phyloP scores from a whole-genome alignment of 2,329 filamentous ascomycete genomes.

The Magnaporthiopsis rhizophila region DNA sequence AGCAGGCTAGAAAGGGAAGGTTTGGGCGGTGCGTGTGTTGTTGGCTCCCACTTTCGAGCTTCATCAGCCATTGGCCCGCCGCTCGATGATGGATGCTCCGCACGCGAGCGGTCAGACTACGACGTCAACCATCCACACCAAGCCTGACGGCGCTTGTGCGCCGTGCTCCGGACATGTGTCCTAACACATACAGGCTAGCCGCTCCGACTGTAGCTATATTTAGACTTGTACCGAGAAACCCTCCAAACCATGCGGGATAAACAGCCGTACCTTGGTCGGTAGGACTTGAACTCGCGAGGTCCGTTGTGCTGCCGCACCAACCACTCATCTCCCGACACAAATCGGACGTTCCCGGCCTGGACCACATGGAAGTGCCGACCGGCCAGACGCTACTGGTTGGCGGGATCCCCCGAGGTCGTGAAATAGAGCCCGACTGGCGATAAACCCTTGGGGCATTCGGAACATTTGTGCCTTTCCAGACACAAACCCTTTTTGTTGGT shows the following conservation, averaged over 20 bases:
- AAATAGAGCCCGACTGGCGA: no score
- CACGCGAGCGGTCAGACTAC: not conserved
- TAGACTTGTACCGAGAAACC: not conserved
- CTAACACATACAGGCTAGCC: not conserved
- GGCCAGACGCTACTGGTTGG: not conserved
- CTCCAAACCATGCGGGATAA: not conserved
- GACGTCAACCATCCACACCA: not conserved
- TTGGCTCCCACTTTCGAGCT: not conserved
- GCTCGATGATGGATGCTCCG: not conserved
- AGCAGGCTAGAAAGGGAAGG: not conserved
- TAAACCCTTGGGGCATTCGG: no score
- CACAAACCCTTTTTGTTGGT: no score
- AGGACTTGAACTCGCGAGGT: not conserved
- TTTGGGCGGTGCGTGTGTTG: not conserved
- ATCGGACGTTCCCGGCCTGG: not conserved
- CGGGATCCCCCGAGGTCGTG: no score
- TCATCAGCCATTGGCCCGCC: not conserved
- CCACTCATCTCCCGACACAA: not conserved
- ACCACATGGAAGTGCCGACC: not conserved
- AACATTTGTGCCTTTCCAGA: no score
- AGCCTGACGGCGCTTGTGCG: not conserved
- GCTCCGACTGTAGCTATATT: not conserved
- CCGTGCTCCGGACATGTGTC: not conserved
- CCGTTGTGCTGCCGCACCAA: not conserved
- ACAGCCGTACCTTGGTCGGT: not conserved